phyloP scores from a whole-genome alignment of 805 yeast genomes.

The Candida cerambycidarum region DNA sequence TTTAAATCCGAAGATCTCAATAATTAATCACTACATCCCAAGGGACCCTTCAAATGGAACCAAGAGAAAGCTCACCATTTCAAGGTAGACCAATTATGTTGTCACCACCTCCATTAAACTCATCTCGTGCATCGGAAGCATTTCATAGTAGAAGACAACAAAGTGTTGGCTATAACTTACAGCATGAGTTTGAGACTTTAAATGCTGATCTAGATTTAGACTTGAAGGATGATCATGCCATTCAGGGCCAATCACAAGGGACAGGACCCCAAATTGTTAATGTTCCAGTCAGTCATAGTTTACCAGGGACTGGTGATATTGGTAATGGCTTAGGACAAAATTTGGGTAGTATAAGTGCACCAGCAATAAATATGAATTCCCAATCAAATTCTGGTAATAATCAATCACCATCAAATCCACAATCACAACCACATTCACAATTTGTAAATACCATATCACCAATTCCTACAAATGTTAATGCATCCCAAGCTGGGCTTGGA shows the following conservation, averaged over 20 bases:
- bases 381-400: too few species aligned
- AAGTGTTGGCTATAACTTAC: slow-evolving; percentile 46
- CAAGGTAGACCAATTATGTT: slow-evolving; percentile 38
- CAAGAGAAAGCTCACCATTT: slow-evolving; percentile 19
- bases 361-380: slow-evolving; percentile 1
- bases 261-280: too few species aligned
- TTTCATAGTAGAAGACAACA: slow-evolving; percentile 34
- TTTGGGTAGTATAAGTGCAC: slow-evolving; percentile 4
- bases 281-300: background rate
- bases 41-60: slow-evolving; percentile 11
- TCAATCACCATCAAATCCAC: too few species aligned
- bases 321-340: background rate
- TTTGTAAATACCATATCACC: slow-evolving; percentile 13
- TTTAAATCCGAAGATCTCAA: too few species aligned
- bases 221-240: slow-evolving; percentile 22
- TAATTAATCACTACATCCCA: too few species aligned
- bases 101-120: slow-evolving; percentile 43
- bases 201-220: slow-evolving; percentile 47
- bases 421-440: background rate
- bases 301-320: background rate
- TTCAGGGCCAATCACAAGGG: background rate
- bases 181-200: slow-evolving; percentile 48
- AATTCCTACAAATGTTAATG: slow-evolving; percentile 15
- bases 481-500: slow-evolving; percentile 22
- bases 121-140: background rate